phyloP scores from a whole-genome alignment of 1,284 basidiomycete species.

The Leccinum solheimii region DNA sequence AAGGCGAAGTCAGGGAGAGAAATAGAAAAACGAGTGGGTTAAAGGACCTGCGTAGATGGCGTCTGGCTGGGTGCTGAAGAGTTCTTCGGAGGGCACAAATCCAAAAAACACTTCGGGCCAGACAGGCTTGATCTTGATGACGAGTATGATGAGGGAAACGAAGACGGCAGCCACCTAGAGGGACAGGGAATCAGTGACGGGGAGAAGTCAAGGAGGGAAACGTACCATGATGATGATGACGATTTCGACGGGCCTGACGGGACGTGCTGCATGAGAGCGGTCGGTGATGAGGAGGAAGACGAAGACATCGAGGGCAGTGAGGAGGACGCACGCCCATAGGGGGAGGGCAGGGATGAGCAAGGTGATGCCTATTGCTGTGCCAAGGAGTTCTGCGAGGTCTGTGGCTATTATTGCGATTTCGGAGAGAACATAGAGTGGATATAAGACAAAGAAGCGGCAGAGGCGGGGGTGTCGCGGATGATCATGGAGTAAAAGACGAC shows the following conservation, averaged over 20 bases:
- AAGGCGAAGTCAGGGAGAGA: neutral
- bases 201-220: neutral
- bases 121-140: conserved; percentile 67
- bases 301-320: conserved; percentile 85
- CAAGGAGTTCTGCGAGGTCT: conserved; percentile 76
- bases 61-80: conserved; percentile 49
- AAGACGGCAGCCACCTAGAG: conserved; percentile 66
- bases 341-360: conserved; percentile 81
- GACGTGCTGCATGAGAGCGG: conserved; percentile 52
- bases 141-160: conserved; percentile 69
- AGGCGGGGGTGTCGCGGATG: conserved; percentile 61
- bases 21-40: neutral
- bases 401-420: conserved; percentile 87
- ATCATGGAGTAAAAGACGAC: conserved; percentile 68
- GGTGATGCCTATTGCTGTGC: conserved; percentile 62
- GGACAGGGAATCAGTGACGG: conserved; percentile 24
- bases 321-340: conserved; percentile 78
- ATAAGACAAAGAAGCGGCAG: conserved; percentile 65
- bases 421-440: conserved; percentile 66
- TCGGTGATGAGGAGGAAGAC: conserved; percentile 68
- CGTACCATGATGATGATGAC: conserved; percentile 59
- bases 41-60: conserved; percentile 70
- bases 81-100: conserved; percentile 63
- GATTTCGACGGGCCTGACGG: conserved; percentile 74
- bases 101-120: conserved; percentile 77